phyloP scores from a whole-genome alignment of 371 early-diverging fungal genomes.

The Mucor ambiguus region DNA sequence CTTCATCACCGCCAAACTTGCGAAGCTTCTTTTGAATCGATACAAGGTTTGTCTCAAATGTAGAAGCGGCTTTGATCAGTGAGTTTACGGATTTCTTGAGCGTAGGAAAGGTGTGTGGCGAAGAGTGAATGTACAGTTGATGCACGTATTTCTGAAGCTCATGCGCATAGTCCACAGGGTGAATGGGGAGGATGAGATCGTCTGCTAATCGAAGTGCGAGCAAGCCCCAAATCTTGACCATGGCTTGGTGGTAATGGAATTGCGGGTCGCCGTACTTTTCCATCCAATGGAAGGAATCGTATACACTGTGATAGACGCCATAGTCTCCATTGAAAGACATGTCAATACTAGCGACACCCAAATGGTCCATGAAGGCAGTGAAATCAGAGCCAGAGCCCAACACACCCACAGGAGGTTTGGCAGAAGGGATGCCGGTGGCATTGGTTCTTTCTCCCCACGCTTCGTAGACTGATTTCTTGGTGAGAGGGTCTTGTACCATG shows the following conservation, averaged over 20 bases:
- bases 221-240: constrained; percentile 49
- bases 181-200: constrained; percentile 41
- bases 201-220: constrained; percentile 45
- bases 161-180: constrained; percentile 40
- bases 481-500: constrained; percentile 49
- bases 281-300: constrained; percentile 68
- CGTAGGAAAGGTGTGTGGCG: constrained; percentile 21
- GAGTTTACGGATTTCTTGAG: constrained; percentile 23
- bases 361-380: constrained; percentile 59
- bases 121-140: constrained; percentile 14
- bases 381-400: constrained; percentile 67
- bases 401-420: constrained; percentile 18
- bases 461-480: constrained; percentile 53
- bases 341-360: constrained; percentile 60
- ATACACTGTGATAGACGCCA: constrained; percentile 71
- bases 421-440: constrained; percentile 11
- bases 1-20: constrained; percentile 12
- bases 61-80: constrained; percentile 11
- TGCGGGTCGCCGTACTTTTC: constrained; percentile 65
- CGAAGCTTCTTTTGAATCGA: constrained; percentile 20
- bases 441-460: constrained; percentile 38
- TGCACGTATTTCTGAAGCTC: constrained; percentile 25
- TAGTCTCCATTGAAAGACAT: constrained; percentile 52
- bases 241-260: constrained; percentile 58
- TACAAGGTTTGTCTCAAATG: constrained; percentile 16